A percentile compares a stretch with the other conserved stretches of the same genome.
Conservation (phyloP, 257 asterid species). For the Solanum pennellii region DNA sequence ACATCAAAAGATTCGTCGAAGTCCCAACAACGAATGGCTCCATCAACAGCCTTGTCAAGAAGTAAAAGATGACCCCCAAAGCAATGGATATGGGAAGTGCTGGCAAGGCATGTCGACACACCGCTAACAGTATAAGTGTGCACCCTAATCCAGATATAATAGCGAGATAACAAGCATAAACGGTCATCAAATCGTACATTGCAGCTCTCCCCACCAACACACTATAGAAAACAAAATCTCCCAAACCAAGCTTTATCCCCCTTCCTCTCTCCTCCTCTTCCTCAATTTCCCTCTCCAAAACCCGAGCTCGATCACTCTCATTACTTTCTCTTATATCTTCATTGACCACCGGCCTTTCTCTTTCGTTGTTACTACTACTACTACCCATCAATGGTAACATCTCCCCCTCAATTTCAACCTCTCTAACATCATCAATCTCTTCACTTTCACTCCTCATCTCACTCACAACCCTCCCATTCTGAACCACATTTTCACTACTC, state of each 20-base stretch:
- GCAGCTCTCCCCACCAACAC: constrained; percentile 98
- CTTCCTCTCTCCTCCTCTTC: constrained; percentile 21
- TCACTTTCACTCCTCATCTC: constrained; percentile 5
- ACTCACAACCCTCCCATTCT: not conserved
- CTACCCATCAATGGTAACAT: constrained; percentile 55
- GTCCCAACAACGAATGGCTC: constrained; percentile 94
- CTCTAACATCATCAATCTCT: constrained; percentile 48
- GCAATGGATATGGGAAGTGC: constrained; percentile 90
- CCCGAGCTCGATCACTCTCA: not conserved
- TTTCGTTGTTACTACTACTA: not conserved
- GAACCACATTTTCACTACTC: constrained; percentile 4
- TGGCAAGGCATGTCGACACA: constrained; percentile 79
- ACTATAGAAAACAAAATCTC: constrained; percentile 87
- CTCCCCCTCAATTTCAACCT: constrained; percentile 36
- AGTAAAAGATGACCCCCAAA: constrained; percentile 78
- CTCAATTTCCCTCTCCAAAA: not conserved
- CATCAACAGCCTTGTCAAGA: constrained; percentile 80
- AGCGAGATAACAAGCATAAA: constrained; percentile 96
- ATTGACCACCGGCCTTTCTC: constrained; percentile 9
- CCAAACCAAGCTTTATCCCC: constrained; percentile 90
- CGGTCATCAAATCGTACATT: constrained; percentile 95
- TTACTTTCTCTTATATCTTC: constrained; percentile 6
- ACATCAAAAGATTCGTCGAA: constrained; percentile 80
- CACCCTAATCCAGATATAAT: constrained; percentile 91
- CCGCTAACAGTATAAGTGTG: constrained; percentile 76